Percentiles rank a stretch among this genome's conserved stretches.
phyloP scores from a whole-genome alignment of 1,284 basidiomycete species.

The Melampsora americana region DNA sequence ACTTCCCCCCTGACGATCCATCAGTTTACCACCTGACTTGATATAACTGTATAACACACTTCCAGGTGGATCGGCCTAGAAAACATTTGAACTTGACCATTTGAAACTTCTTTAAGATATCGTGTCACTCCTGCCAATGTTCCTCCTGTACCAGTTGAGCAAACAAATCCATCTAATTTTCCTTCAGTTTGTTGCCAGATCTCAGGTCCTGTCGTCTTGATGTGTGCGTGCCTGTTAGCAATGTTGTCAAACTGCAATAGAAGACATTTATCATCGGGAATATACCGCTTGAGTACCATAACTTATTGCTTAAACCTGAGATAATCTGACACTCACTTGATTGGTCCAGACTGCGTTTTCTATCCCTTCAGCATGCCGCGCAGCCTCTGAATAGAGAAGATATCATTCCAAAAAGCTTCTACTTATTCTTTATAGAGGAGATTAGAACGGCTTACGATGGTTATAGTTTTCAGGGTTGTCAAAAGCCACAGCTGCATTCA shows the following conservation, averaged over 20 bases:
- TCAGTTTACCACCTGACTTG: conserved; percentile 68
- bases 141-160: conserved; percentile 54
- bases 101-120: conserved; percentile 52
- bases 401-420: not conserved
- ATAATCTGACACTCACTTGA: conserved; percentile 57
- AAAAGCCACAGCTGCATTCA: conserved; percentile 74
- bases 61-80: conserved; percentile 69
- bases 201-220: conserved; percentile 55
- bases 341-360: conserved; percentile 98
- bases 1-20: conserved; percentile 76
- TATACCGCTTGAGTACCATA: not conserved
- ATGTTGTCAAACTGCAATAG: conserved; percentile 51
- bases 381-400: conserved; percentile 63
- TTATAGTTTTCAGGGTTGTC: conserved; percentile 98
- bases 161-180: conserved; percentile 54
- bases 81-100: conserved; percentile 53
- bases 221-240: conserved; percentile 53
- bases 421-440: not conserved
- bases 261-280: not conserved
- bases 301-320: conserved; percentile 1
- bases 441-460: conserved; percentile 61
- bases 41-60: conserved; percentile 86
- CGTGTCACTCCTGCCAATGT: conserved; percentile 53
- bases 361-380: conserved; percentile 73
- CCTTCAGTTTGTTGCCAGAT: conserved; percentile 54